Percentiles rank a stretch among this genome's conserved stretches.
These are phyloP conservation scores for Globisporangium parvum DNA, from an alignment of 352 stramenopile genomes.

Conservation along the genomic window DNA sequence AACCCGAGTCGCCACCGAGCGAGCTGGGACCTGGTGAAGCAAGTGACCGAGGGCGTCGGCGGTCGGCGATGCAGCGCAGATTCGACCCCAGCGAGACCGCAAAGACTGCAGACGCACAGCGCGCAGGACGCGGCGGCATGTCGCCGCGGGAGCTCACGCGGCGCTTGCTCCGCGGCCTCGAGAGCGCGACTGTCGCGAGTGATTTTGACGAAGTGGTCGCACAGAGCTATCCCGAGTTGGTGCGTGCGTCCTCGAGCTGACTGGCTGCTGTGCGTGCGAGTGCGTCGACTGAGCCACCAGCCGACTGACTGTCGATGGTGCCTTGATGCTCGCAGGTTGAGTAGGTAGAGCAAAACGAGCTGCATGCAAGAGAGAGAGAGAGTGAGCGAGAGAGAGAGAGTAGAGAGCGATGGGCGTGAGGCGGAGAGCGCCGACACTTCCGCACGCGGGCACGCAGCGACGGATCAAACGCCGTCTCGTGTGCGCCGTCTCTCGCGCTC, in stretches of 20 bases:
- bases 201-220: slow-evolving; percentile 38
- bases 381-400: too few relatives aligned
- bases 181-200: slow-evolving; percentile 7
- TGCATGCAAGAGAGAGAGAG: too few relatives aligned
- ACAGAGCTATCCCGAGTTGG: slow-evolving; percentile 32
- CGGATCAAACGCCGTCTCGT: too few relatives aligned
- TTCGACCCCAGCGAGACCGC: not conserved
- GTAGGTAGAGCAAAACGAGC: not conserved
- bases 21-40: slow-evolving; percentile 4
- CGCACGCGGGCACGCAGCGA: too few relatives aligned
- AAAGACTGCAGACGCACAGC: not conserved
- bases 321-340: slow-evolving; percentile 4
- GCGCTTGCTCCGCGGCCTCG: slow-evolving; percentile 12
- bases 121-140: slow-evolving; percentile 3
- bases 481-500: too few relatives aligned
- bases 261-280: not conserved
- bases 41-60: not conserved
- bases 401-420: too few relatives aligned
- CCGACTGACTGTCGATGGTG: not conserved
- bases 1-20: slow-evolving; percentile 10
- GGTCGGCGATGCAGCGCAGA: slow-evolving; percentile 2
- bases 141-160: slow-evolving; percentile 6
- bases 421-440: too few relatives aligned
- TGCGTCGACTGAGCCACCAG: not conserved
- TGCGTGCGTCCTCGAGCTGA: slow-evolving; percentile 6